Evolutionary conservation across 352 stramenopile genomes (phyloP), one percentile per base, ranked within the genome.

Genomic region (Phytopythium kandeliae): DNA sequence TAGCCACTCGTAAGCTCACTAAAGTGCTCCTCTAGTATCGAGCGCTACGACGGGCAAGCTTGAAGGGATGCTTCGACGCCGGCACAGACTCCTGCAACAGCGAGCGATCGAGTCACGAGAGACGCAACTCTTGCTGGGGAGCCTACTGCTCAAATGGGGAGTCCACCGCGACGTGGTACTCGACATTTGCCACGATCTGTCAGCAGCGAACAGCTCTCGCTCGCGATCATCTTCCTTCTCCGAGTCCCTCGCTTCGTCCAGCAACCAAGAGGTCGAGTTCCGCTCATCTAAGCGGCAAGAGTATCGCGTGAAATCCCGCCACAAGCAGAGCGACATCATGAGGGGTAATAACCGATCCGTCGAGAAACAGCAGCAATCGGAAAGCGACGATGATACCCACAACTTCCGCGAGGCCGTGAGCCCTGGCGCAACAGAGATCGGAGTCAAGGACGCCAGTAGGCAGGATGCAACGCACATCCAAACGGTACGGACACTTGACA

Each of bases 61-160:
- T 21, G 37, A 71, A 16, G 51, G 49, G 1, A 31, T 78, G 17
- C 33, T 70, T 21, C 46, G 50, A n/a, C 13, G 43, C 4, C 59
- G 71, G 12, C 58, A 59, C 19, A 49, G 46, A 1, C 57, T 63
- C 35, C 51, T 82, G 33, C 60, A 76, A 45, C 60, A 74, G 45
- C 26, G 77, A 11, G 59, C 67, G 21, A 64, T 60, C 15, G 67
- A 78, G 16, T 69, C 65, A 13, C 58, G 63, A 12, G 67, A 78
- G 48, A 78, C 57, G 45, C 61, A 65, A 1, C 60, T 84, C 46
- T 25, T 71, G 26, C 57, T 86, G 6, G 77, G 72, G 30, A 68
- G 65, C 13, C 35, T 80, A 35, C 49, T 86, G 16, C 61, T 86
- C 10, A 69, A 86, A 21, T 86, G 75, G 75, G 56, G 61, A 3